Base-by-base conservation (phyloP, 768 basidiomycete species). In the Fibroporia radiculosa region DNA sequence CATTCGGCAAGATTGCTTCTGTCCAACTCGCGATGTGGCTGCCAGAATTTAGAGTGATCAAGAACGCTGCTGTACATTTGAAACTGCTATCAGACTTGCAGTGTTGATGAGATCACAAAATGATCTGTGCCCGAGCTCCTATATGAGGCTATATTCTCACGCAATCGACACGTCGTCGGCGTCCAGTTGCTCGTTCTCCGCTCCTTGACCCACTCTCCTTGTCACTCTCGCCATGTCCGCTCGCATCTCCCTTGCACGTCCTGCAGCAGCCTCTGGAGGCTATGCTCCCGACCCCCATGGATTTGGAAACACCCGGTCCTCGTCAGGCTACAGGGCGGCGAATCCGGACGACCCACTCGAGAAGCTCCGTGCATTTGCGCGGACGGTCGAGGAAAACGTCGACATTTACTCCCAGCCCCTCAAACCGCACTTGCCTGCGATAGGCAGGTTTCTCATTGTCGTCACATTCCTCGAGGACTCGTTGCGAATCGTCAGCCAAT, bases 391-490 rank as follows among this genome's bases (percentile, higher is more conserved):
- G 69, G 96, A 99, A 68, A 71, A 82, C 51, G 76, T 96, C 60
- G 96, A 98, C 63, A 82, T 88, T 53, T 85, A 86, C 66, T 84
- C 92, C 6, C 86, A 96, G 60, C 96, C 96, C 16, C 72, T 98
- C 66, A 83, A 84, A 62, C 96, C 96, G 42, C 82, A 93, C 63
- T 74, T 99, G 56, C 96, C 96, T 32, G 83, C 90, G 44, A 82
- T 97, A 63, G 95, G 93, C 47, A 80, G 96, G 56, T 98, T 97
- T 68, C 66, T 99, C 48, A 98, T 98, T 64, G 91, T 99, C 42
- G 92, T 96, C 32, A 99, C 96, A 8, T 99, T 99, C 69, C 71
- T 93, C 64, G 96, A 99, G 73, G 96, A 99, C 61, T 90, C 96
- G 7, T 65, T 95, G 58, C 73, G 96, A 52, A 98, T 98, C 59